Evolutionary conservation across 208 protist species (phyloP).

Genomic region (Endotrypanum monterogeii): DNA sequence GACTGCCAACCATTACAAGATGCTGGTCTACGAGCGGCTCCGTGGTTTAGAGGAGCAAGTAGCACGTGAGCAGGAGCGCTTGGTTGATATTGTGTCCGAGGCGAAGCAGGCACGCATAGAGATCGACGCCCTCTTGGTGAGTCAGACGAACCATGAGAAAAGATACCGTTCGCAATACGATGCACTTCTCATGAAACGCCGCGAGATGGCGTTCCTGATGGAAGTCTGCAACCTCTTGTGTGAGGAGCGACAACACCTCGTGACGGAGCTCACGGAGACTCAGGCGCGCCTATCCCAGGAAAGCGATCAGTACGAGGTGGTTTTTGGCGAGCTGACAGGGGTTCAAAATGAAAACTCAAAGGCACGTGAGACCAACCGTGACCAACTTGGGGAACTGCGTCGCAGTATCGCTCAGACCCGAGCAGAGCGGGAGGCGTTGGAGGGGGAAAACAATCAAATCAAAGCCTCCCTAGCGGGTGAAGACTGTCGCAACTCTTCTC

Average conservation of each 20-base stretch:
- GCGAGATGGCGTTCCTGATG: slow-evolving; percentile 93
- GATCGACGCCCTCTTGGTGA: slow-evolving; percentile 91
- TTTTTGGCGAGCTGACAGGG: slow-evolving; percentile 72
- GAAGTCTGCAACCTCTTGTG: slow-evolving; percentile 89
- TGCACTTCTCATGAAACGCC: slow-evolving; percentile 88
- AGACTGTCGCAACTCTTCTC: not conserved
- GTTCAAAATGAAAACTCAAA: slow-evolving; percentile 63
- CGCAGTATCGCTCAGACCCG: slow-evolving; percentile 34
- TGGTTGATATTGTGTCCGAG: slow-evolving; percentile 66
- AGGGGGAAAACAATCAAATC: slow-evolving; percentile 27
- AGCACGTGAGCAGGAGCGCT: slow-evolving; percentile 80
- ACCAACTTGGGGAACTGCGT: slow-evolving; percentile 53
- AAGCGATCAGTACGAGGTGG: slow-evolving; percentile 57
- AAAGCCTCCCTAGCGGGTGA: slow-evolving; percentile 19
- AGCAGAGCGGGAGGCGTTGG: slow-evolving; percentile 42
- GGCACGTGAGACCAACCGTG: slow-evolving; percentile 39
- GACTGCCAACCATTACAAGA: slow-evolving; percentile 11
- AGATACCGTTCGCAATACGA: slow-evolving; percentile 82
- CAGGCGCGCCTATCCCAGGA: slow-evolving; percentile 45
- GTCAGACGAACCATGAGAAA: slow-evolving; percentile 87
- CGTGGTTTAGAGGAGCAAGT: slow-evolving; percentile 88
- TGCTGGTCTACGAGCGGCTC: slow-evolving; percentile 68
- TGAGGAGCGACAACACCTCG: slow-evolving; percentile 75
- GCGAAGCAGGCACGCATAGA: slow-evolving; percentile 80
- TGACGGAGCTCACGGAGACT: slow-evolving; percentile 47